Base-by-base conservation (phyloP, 148 eudicot genomes). In the Chenopodium suecicum region DNA sequence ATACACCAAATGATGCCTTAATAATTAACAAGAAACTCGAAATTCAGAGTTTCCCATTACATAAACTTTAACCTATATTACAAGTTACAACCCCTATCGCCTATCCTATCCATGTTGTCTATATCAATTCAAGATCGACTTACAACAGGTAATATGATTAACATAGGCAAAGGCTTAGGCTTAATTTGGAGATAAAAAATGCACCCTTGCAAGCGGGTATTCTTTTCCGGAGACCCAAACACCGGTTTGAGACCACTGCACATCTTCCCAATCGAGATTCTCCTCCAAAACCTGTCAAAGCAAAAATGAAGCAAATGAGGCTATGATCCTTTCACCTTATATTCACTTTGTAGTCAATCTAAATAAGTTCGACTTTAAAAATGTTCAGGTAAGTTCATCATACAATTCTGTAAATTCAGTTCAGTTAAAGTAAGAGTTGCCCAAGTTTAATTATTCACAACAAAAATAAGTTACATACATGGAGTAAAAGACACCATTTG, bases 251-350 rank as follows among this genome's bases (percentile, higher is more conserved):
- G 98, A 91, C 99, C 99, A 95, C 85, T 82, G 86, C 73, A 93
- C 91, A 87, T 94, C 97, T 72, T 94, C 99, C 99, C 98, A 95
- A 64, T 94, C 97, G 63, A 95, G 82, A 86, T 95, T 91, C 69
- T 93, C 97, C 80, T 88, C 94, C 87, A 95, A 50, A 62, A 94
- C 95, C 99, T 95, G 89, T 82, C 75, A 46, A 78, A 11, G 29
- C 34, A 71, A 19, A 69, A 29, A 46, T 8, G 25, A 29, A 37
- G 29, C 11, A 7, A 32, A 52, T 37, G 19, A 58, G 19, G 62
- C 17, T 37, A n/a, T 41, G 8, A 5, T 41, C 44, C 44, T 41
- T 41, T 41, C 44, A 41, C 44, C 44, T 41, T 6, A 41, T 41
- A 41, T 41, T 37, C 7, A 0, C 1, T 37, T 37, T 0, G 44